These are phyloP conservation scores for Astrephomene gubernaculifera DNA, from an alignment of 139 green algal species.

Conservation along the genomic window DNA sequence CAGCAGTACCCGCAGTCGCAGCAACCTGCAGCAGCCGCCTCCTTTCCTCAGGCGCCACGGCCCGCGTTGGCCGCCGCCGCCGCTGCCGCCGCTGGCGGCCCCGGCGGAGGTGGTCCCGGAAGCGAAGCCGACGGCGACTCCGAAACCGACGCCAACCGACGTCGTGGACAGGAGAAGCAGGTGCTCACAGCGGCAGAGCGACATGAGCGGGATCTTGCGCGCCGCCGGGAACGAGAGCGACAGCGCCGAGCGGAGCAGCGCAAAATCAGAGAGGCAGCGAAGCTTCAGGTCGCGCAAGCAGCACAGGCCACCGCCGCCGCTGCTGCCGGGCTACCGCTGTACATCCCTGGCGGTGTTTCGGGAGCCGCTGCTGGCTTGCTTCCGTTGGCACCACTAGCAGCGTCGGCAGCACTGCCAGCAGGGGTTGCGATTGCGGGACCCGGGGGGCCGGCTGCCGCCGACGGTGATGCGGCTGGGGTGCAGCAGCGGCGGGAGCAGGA, in stretches of 20 bases:
- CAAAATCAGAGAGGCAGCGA: neutral
- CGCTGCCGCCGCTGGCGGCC: neutral
- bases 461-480: neutral
- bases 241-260: constrained; percentile 23
- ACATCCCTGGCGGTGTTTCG: neutral
- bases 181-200: constrained; percentile 29
- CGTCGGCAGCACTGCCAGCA: neutral
- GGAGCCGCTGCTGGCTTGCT: neutral
- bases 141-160: neutral
- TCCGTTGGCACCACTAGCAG: neutral
- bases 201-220: constrained; percentile 33
- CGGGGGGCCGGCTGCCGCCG: neutral
- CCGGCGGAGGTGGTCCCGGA: neutral
- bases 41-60: neutral
- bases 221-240: constrained; percentile 31
- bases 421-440: neutral
- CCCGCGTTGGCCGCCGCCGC: neutral
- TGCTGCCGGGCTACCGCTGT: neutral
- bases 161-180: neutral
- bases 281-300: neutral
- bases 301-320: neutral
- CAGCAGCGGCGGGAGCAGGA: constrained; percentile 17
- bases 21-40: neutral
- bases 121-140: constrained; percentile 1
- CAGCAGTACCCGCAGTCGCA: neutral